Base-by-base conservation (phyloP, 2,329 filamentous ascomycete species). In the Colletotrichum spinosum region DNA sequence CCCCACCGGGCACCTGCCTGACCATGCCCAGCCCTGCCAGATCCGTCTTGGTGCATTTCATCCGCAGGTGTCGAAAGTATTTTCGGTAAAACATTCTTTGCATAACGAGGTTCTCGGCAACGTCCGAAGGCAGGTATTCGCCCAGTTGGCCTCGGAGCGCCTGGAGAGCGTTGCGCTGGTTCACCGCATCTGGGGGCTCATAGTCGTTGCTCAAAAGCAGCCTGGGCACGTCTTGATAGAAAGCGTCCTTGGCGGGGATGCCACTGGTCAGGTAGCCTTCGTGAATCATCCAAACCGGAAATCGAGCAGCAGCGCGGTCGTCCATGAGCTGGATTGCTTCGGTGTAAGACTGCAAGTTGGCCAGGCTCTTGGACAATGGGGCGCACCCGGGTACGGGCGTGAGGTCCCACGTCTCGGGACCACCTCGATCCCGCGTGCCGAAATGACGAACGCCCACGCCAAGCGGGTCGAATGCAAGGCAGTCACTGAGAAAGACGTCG, bases 281-380 rank as follows among this genome's bases (percentile, higher is more conserved):
- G 35, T 67, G 65, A 34, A 67, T 65, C 65, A 67, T 67, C 65
- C 65, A 67, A 11, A 67, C 65, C 3, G 65, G 65, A 37, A 67
- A 67, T 7, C 61, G 38, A 10, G 55, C 55, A 8, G 61, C 61
- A 25, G 65, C 65, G 34, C 56, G 65, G 6, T 65, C 65, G 42
- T 67, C 65, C 55, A 66, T 60, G 10, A 67, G 41, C 62, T 67
- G 65, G n/a, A 67, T 64, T 3, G 61, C 65, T 39, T 67, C 61
- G 11, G 65, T 67, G 37, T 65, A 67, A 5, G 61, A 66, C 17
- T 65, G 54, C 6, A 67, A 11, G 7, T 67, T 66, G 2, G 65
- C 65, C 55, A 67, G 38, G 41, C 61, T 66, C 51, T 49, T 46
- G 10, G 49, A 55, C 10, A 67, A 42, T 5, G 65, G 65, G 13